Base-by-base conservation (phyloP, 176 grass and related monocot species). In the Coix lacrymajobi region DNA sequence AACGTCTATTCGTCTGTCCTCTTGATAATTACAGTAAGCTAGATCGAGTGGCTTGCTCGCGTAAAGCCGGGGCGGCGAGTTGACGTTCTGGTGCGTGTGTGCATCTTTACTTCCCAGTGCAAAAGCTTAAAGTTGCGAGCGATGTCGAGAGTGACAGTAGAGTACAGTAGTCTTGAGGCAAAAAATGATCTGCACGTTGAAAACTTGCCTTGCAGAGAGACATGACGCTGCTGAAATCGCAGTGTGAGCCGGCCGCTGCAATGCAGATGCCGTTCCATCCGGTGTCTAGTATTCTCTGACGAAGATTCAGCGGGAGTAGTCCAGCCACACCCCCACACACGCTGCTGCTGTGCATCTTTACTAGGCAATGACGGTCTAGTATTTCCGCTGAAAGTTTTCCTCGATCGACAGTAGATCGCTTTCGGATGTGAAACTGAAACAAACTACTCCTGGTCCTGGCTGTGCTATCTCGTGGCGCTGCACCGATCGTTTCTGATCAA, bases 41-140 rank as follows among this genome's bases (percentile, higher is more conserved):
- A 37, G 32, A 36, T 36, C 64, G 19, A 66, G 32, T 22, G 15
- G 31, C 61, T 31, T 11, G 30, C 31, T 66, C 7, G 15, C 30
- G n/a, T 36, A 66, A 80, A 79, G 41, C 40, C 62, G 63, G 56
- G 38, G 39, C 76, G 60, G 17, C 39, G 4, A 79, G 39, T 79
- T 48, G 62, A 67, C 29, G 30, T 36, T 41, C 40, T n/a, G 28
- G 41, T 24, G 29, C 34, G 32, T 37, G 63, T 24, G 12, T 31
- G 36, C 28, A 12, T 51, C 41, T 79, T 51, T 34, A 25, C 62
- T 66, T 30, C 11, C 25, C 20, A 4, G 0, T 6, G n/a, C n/a
- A 66, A 79, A 79, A 79, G 61, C 19, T 29, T 29, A 79, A 66
- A 63, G 61, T 33, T 66, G 40, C 76, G n/a, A 61, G 22, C 74